These are phyloP conservation scores for Fusarium sp. DNA, from an alignment of 2,329 filamentous ascomycete genomes.

Conservation along the genomic window DNA sequence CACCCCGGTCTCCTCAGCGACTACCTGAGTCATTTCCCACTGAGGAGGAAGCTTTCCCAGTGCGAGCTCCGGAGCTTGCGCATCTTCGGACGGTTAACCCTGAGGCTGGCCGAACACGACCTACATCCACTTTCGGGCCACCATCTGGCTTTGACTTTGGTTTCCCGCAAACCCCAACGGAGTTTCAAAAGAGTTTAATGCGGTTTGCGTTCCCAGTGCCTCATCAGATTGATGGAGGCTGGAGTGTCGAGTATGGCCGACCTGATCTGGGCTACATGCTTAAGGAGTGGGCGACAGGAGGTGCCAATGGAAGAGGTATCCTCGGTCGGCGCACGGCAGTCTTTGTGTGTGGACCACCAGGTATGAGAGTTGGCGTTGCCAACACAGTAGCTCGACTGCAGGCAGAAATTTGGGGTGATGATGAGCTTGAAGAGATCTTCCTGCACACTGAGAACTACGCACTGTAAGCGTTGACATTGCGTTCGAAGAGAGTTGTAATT, in stretches of 20 bases:
- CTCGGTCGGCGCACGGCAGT: conserved; percentile 87
- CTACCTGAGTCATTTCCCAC: conserved; percentile 38
- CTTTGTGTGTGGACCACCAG: conserved; percentile 90
- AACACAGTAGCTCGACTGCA: conserved; percentile 86
- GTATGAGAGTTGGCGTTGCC: conserved; percentile 90
- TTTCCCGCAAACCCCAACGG: conserved; percentile 85
- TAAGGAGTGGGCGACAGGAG: conserved; percentile 82
- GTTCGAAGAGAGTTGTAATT: conserved; percentile 37
- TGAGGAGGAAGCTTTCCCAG: conserved; percentile 45
- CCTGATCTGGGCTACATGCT: conserved; percentile 91
- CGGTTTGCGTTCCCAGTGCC: conserved; percentile 85
- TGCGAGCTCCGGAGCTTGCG: conserved; percentile 66
- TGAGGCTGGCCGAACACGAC: conserved; percentile 53
- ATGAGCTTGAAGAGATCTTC: conserved; percentile 88
- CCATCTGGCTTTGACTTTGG: conserved; percentile 80
- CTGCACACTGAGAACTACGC: conserved; percentile 97
- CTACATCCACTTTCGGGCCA: conserved; percentile 69
- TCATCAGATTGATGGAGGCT: conserved; percentile 79
- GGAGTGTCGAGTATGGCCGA: conserved; percentile 92
- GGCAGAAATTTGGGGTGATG: conserved; percentile 83
- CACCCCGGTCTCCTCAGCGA: conserved; percentile 60
- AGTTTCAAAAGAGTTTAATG: conserved; percentile 91
- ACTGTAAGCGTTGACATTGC: conserved; percentile 61
- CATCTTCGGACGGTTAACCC: conserved; percentile 65
- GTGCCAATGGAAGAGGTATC: conserved; percentile 72